Conservation (phyloP, 2,329 filamentous ascomycete genomes). For the Cryoendolithus antarcticus region DNA sequence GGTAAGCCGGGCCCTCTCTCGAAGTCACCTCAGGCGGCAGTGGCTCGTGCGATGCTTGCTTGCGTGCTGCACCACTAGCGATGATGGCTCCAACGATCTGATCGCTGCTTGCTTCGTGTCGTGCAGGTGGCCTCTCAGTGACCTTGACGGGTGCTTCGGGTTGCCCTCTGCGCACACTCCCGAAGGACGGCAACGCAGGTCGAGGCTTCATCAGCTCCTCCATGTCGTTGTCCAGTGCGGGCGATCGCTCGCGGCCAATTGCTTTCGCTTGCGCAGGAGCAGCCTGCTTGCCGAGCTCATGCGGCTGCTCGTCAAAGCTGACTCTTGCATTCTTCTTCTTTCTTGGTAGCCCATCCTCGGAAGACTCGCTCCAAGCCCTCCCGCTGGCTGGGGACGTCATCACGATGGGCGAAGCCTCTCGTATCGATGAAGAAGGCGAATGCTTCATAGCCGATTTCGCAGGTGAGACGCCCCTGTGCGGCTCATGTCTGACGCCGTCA, state of each 20-base stretch:
- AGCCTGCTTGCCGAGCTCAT: slow-evolving; percentile 27
- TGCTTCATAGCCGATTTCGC: slow-evolving; percentile 67
- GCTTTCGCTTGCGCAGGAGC: slow-evolving; percentile 36
- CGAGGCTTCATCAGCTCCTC: slow-evolving; percentile 59
- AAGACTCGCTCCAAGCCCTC: slow-evolving; percentile 33
- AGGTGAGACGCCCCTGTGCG: slow-evolving; percentile 56
- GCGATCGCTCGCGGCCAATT: slow-evolving; percentile 12
- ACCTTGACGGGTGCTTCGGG: slow-evolving; percentile 39
- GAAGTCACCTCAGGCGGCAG: slow-evolving; percentile 59
- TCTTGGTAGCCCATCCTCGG: slow-evolving; percentile 33
- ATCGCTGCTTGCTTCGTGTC: slow-evolving; percentile 46
- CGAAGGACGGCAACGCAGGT: slow-evolving; percentile 61
- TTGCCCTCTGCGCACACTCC: slow-evolving; percentile 43
- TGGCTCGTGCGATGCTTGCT: slow-evolving; percentile 45
- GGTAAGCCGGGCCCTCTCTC: slow-evolving; percentile 52
- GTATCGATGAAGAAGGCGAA: slow-evolving; percentile 38
- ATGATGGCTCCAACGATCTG: slow-evolving; percentile 45
- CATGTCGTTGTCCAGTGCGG: slow-evolving; percentile 44
- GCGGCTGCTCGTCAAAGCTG: slow-evolving; percentile 51
- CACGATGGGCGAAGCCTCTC: slow-evolving; percentile 32
- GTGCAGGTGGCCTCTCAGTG: slow-evolving; percentile 31
- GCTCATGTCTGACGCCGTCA: slow-evolving; percentile 47
- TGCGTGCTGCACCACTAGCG: slow-evolving; percentile 34
- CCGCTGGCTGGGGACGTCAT: slow-evolving; percentile 36
- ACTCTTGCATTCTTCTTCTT: slow-evolving; percentile 59